Base-by-base conservation (phyloP, 495 filamentous ascomycete genomes). In the Hypoxylon fuscum region DNA sequence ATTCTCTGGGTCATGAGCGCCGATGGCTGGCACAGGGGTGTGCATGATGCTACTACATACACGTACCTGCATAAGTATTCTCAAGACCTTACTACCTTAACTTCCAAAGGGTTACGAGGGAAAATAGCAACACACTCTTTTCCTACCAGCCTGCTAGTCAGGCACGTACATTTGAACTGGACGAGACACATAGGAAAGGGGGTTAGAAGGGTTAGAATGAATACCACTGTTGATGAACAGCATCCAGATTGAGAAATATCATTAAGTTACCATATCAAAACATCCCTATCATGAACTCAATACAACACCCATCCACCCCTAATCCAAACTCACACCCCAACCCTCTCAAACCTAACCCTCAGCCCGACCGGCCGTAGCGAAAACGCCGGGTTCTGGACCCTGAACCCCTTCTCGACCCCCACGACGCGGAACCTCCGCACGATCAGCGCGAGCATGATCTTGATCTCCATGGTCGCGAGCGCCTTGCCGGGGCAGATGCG, bases 381-480 rank as follows among this genome's bases (percentile, higher is more conserved):
- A 17, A 46, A 22, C 7, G 41, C 25, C 10, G 52, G 52, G 17
- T 55, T 46, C 15, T 45, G 14, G n/a, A 55, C 9, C 42, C 14
- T 40, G 11, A 46, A 46, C 29, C 18, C 27, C 27, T 34, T 40
- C 38, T 37, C 31, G 8, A 37, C 27, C 12, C 20, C 12, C 18
- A 55, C 12, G 51, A 45, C 35, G 25, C 27, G 20, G n/a, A 52
- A 42, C 14, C 37, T 42, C 37, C 22, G 21, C 18, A 52, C 37
- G 20, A 52, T 41, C 35, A 41, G 35, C 3, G 35, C 23, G 2
- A 42, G 10, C 5, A 52, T 40, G 10, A 51, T 42, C 35, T 52
- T 52, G 21, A 52, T 52, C 35, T 52, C 49, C 49, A 52, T 52
- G 1, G 42, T 34, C 41, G 49, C 51, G 34, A 55, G 29, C 15